Evolutionary conservation across 2,329 filamentous ascomycete genomes (phyloP).

Genomic region (Cadophora luteo-olivacea): DNA sequence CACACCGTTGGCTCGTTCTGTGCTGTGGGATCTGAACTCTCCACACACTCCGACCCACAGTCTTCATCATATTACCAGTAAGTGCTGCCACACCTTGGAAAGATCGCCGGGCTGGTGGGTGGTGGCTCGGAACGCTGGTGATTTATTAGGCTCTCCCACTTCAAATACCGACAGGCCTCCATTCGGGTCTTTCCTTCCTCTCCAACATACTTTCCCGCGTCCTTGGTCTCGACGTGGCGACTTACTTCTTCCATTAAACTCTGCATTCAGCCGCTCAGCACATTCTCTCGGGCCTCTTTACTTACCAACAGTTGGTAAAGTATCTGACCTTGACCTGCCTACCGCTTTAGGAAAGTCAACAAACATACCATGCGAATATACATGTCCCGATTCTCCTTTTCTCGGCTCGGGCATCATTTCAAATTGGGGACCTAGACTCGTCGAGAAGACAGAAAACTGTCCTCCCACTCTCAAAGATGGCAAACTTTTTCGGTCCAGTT

Average conservation of each 20-base stretch:
- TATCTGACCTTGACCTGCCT: background rate
- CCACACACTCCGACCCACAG: slow-evolving; percentile 20
- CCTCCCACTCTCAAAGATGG: slow-evolving; percentile 31
- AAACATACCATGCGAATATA: slow-evolving; percentile 21
- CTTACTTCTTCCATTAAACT: slow-evolving; percentile 19
- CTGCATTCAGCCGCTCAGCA: slow-evolving; percentile 28
- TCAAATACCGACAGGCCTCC: slow-evolving; percentile 13
- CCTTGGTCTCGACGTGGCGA: slow-evolving; percentile 15
- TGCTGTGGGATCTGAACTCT: slow-evolving; percentile 22
- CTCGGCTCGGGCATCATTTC: slow-evolving; percentile 12
- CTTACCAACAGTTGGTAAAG: slow-evolving; percentile 6
- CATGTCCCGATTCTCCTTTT: slow-evolving; percentile 7
- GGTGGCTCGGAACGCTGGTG: slow-evolving; percentile 26
- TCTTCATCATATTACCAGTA: slow-evolving; percentile 26
- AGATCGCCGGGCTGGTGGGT: slow-evolving; percentile 30
- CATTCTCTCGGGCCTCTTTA: slow-evolving; percentile 9
- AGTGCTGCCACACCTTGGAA: slow-evolving; percentile 29
- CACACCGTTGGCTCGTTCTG: slow-evolving; percentile 3
- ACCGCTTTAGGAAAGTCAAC: slow-evolving; percentile 14
- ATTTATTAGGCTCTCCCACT: slow-evolving; percentile 24
- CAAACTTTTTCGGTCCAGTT: slow-evolving; percentile 36
- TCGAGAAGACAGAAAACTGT: slow-evolving; percentile 2
- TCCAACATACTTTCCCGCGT: background rate
- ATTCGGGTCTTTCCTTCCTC: slow-evolving; percentile 15
- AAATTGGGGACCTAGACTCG: slow-evolving; percentile 17